phyloP scores from a whole-genome alignment of 1,139 yeast genomes.

The Debaryomycetaceae sp. region DNA sequence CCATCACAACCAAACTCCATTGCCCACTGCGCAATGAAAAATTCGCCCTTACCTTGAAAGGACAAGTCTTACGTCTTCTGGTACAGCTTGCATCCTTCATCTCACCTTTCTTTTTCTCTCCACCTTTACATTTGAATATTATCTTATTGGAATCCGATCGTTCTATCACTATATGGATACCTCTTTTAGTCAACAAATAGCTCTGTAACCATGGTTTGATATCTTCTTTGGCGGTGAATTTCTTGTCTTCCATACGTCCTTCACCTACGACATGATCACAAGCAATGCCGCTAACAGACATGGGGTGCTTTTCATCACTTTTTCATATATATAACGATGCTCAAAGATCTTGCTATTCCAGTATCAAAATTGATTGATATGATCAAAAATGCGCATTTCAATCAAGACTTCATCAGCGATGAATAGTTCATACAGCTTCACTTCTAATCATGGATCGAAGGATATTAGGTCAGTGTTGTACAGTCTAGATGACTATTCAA shows the following conservation, averaged over 20 bases:
- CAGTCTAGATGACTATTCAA: neutral
- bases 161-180: slow-evolving; percentile 64
- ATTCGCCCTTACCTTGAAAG: slow-evolving; percentile 68
- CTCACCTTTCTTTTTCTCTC: slow-evolving; percentile 12
- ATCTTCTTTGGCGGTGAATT: slow-evolving; percentile 23
- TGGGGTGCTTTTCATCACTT: neutral
- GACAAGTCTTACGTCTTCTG: slow-evolving; percentile 45
- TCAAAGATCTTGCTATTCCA: no score
- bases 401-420: neutral
- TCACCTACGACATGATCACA: slow-evolving; percentile 5
- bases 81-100: slow-evolving; percentile 10
- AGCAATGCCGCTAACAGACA: neutral
- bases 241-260: slow-evolving; percentile 12
- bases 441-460: neutral
- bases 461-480: neutral
- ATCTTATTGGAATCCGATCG: slow-evolving; percentile 67
- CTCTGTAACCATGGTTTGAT: slow-evolving; percentile 70
- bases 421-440: neutral
- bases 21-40: slow-evolving; percentile 50
- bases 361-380: no score
- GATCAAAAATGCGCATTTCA: neutral
- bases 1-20: slow-evolving; percentile 63
- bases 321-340: neutral
- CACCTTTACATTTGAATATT: slow-evolving; percentile 62
- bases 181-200: slow-evolving; percentile 40